A percentile compares a stretch with the other conserved stretches of the same genome.
phyloP scores from a whole-genome alignment of 2,329 filamentous ascomycete genomes.

The Microdochium paspali region DNA sequence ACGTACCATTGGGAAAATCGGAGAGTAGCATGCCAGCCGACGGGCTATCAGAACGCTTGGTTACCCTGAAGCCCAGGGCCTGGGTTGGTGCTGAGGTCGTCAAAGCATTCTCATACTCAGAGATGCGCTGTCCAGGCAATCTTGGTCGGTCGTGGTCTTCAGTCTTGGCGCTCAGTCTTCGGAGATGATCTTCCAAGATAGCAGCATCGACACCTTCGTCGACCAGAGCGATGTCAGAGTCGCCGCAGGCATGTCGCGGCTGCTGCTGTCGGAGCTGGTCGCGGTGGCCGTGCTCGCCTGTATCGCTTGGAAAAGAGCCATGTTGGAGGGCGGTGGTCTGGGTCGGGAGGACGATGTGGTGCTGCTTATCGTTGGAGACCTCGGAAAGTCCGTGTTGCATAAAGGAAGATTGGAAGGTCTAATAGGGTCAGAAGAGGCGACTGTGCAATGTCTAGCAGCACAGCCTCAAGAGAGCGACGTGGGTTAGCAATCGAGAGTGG shows the following conservation, averaged over 20 bases:
- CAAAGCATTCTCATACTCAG: conserved; percentile 52
- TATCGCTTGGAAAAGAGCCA: conserved; percentile 39
- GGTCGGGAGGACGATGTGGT: conserved; percentile 20
- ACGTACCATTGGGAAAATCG: conserved; percentile 74
- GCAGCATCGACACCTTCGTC: conserved; percentile 26
- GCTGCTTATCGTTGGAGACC: conserved; percentile 16
- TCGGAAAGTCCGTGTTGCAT: conserved; percentile 51
- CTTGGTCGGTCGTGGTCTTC: conserved; percentile 17
- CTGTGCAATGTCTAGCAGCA: conserved; percentile 1
- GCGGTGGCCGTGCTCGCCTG: conserved; percentile 25
- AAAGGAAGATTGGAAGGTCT: conserved; percentile 66
- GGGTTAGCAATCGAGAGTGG: background rate
- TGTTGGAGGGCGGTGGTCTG: conserved; percentile 35
- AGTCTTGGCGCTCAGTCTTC: conserved; percentile 39
- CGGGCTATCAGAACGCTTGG: conserved; percentile 32
- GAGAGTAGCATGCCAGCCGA: conserved; percentile 32
- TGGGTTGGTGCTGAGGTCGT: conserved; percentile 35
- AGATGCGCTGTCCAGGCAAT: conserved; percentile 41
- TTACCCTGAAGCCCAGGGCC: conserved; percentile 44
- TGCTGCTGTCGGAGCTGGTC: conserved; percentile 17
- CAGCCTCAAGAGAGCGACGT: background rate
- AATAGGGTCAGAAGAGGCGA: conserved; percentile 76
- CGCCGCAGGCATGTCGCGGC: conserved; percentile 21
- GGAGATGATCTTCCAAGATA: conserved; percentile 39
- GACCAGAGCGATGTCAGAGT: conserved; percentile 12